These are phyloP conservation scores for Moesziomyces globuligerus DNA, from an alignment of 1,284 basidiomycete genomes.

Conservation along the genomic window DNA sequence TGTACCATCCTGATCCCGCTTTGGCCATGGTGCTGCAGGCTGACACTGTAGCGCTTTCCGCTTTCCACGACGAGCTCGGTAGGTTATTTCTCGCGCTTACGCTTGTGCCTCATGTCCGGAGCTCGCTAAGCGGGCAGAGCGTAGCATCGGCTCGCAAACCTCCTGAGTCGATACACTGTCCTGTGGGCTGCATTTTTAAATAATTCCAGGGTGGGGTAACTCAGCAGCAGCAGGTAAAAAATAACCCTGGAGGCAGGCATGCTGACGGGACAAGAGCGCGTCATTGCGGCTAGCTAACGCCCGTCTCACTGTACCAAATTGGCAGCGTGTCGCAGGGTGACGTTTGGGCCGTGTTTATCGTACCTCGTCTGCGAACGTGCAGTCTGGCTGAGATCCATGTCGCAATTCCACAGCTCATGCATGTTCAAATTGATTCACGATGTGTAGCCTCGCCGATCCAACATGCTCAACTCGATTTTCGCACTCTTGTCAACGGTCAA, in stretches of 20 bases:
- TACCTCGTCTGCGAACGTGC: background rate
- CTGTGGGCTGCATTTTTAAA: background rate
- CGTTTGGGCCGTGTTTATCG: background rate
- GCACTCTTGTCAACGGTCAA: no score
- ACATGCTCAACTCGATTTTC: no score
- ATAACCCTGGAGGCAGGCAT: background rate
- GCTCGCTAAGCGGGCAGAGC: background rate
- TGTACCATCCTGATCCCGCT: no score
- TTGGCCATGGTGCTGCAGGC: no score
- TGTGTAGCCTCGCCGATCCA: background rate
- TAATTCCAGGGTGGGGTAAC: background rate
- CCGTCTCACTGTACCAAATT: background rate
- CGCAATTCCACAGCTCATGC: background rate
- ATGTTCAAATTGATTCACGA: background rate
- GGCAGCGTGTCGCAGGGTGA: background rate
- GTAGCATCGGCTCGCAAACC: background rate
- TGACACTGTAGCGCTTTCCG: no score
- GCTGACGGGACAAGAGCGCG: no score
- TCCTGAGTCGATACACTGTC: background rate
- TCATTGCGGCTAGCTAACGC: background rate
- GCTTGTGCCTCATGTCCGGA: background rate
- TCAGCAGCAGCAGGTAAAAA: background rate
- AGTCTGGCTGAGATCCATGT: background rate
- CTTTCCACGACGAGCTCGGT: no score
- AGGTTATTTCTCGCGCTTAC: background rate